Base-by-base conservation (phyloP, 495 filamentous ascomycete species). In the Trichocladium antarcticum region DNA sequence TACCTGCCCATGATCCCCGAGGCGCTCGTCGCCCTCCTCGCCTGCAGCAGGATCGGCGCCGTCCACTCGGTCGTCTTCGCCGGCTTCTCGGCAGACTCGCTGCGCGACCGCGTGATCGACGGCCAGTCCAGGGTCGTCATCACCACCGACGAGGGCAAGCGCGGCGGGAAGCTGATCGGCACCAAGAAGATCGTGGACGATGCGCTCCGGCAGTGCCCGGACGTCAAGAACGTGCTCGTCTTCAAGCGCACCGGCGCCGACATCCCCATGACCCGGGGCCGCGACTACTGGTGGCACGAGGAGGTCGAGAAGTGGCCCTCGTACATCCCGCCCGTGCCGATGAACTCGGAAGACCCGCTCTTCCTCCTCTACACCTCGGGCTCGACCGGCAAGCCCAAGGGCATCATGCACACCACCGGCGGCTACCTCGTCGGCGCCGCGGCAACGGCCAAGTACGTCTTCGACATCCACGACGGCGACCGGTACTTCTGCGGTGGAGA, bases 101-200 rank as follows among this genome's bases (percentile, higher is more conserved):
- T 99, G 24, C 85, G 89, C 47, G 92, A 99, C 68, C 92, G 92
- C 66, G 89, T 97, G 49, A 69, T 90, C 35, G 92, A 99, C 63
- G 92, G 84, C 44, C 67, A 85, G 41, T 89, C 83, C 59, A 90
- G 81, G 68, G 84, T 97, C 31, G 85, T 96, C 63, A 95, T 99
- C 60, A 97, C 93, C 31, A 83, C 87, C 16, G 92, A 97, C 63
- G 93, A 97, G 76, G 93, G 92, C 57, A 94, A 90, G 77, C 85
- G 93, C 58, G 92, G 93, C 62, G 92, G 92, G 50, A 99, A 97
- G 75, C 69, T 94, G 54, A 97, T 99, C 60, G 89, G 88, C 42
- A 97, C 93, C 48, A 97, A 99, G 81, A 92, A 92, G 75, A 97
- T 99, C 64, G 92, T 97, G 46, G 92, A 99, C 60, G 93, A 97